Base-by-base conservation (phyloP, 768 basidiomycete genomes). In the Fomitopsis serialis region DNA sequence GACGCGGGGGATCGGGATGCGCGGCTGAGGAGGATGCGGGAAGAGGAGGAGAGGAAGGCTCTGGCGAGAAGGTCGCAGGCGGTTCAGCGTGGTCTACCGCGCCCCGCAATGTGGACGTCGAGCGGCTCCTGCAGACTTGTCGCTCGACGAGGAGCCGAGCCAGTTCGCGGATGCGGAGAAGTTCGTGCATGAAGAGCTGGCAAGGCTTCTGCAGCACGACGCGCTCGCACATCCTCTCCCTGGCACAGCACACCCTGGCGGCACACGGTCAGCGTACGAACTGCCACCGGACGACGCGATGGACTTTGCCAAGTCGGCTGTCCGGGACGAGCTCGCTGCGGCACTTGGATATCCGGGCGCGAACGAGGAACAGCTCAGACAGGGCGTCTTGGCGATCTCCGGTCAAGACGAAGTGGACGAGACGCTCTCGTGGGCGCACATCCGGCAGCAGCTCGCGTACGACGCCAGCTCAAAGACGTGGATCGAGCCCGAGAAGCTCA, bases 1-100 rank as follows among this genome's bases (percentile, higher is more conserved):
- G 97, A 99, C 68, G 94, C 94, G 0, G 88, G 94, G 2, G 94
- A 96, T 66, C 78, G 95, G 13, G 96, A 98, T 67, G 89, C 86
- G 2, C 78, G 80, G 52, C 62, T 89, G 43, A 80, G 76, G 63
- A 78, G 81, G 27, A 68, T 77, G 44, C 75, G 75, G 51, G 91
- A 91, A 63, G 87, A 87, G 56, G 91, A 92, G 68, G 87, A 92
- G 65, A 72, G 79, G 44, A 86, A 81, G 59, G 83, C 81, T 11
- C 72, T 97, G n/a, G 92, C 90, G 1, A 74, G 94, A 50, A 76
- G 94, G 54, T 90, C 91, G 44, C 79, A 85, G 56, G 82, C 79
- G 45, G 88, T 99, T 47, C 89, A 93, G 68, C 79, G 78, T 11
- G 83, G 81, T 37, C 74, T 98, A 25, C 97, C 97, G 23, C 79